A percentile compares a stretch with the other conserved stretches of the same genome.
These are phyloP conservation scores for Leccinum boreale DNA, from an alignment of 768 basidiomycete genomes.

Conservation along the genomic window DNA sequence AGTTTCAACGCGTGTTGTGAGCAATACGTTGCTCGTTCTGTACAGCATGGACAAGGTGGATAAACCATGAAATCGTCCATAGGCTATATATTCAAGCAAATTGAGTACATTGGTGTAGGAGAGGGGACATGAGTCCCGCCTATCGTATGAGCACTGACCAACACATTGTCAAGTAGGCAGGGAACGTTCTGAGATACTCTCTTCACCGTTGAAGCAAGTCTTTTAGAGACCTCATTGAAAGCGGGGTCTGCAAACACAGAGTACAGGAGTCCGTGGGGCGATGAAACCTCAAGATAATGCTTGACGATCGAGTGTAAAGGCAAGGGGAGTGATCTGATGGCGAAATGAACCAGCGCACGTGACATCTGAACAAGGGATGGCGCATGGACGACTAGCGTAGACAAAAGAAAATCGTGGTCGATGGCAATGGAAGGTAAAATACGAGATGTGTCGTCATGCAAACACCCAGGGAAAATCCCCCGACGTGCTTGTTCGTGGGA, in stretches of 20 bases:
- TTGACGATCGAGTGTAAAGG: constrained; percentile 15
- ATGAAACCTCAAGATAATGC: constrained; percentile 20
- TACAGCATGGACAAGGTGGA: constrained; percentile 31
- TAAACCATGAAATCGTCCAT: constrained; percentile 48
- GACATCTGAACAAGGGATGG: constrained; percentile 29
- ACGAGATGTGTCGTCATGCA: neutral
- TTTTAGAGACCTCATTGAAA: constrained; percentile 11
- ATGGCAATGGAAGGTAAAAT: constrained; percentile 38
- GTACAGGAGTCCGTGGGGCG: constrained; percentile 9
- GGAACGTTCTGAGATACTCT: constrained; percentile 4
- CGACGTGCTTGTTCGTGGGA: constrained; percentile 26
- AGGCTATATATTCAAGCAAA: constrained; percentile 38
- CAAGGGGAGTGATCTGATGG: constrained; percentile 19
- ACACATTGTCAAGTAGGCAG: constrained; percentile 12
- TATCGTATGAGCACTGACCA: constrained; percentile 28
- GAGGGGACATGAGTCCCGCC: constrained; percentile 14
- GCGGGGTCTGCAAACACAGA: constrained; percentile 19
- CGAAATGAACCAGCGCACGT: constrained; percentile 27
- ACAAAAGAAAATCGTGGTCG: constrained; percentile 48
- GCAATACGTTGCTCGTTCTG: constrained; percentile 19
- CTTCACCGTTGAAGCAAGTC: constrained; percentile 14
- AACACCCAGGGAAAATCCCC: constrained; percentile 13
- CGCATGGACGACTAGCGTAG: constrained; percentile 39
- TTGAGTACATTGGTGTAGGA: constrained; percentile 20
- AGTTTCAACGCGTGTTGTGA: constrained; percentile 36